Percentiles rank a stretch among this genome's conserved stretches.
Conservation (phyloP, 768 basidiomycete species). For the Pisolithus orientalis region DNA sequence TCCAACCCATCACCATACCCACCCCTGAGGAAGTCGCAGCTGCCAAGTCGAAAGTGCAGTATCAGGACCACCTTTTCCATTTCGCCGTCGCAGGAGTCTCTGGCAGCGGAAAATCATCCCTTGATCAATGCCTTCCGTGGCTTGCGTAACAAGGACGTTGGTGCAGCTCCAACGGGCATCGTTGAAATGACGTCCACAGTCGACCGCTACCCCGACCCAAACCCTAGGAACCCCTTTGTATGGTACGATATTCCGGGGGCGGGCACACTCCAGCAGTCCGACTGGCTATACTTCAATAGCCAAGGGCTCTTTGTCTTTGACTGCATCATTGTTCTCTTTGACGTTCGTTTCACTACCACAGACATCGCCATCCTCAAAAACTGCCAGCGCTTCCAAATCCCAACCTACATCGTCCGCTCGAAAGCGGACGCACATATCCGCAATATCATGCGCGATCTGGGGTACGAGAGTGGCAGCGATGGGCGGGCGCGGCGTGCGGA, state of each 20-base stretch:
- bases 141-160: conserved; percentile 8
- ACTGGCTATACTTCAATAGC: conserved; percentile 24
- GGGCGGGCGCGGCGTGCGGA: conserved; percentile 1
- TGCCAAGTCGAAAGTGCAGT: conserved; percentile 4
- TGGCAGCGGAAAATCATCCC: conserved; percentile 25
- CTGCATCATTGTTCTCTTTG: conserved; percentile 11
- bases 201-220: conserved; percentile 17
- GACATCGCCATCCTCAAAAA: conserved; percentile 10
- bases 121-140: conserved; percentile 27
- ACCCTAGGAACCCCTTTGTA: conserved; percentile 9
- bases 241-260: conserved; percentile 28
- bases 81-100: conserved; percentile 22
- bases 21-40: conserved; percentile 8
- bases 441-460: conserved; percentile 8
- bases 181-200: conserved; percentile 16
- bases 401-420: conserved; percentile 13
- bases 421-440: conserved; percentile 14
- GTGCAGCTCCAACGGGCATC: conserved; percentile 19
- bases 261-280: conserved; percentile 17
- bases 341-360: conserved; percentile 10
- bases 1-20: conserved; percentile 13
- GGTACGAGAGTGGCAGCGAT: conserved; percentile 7
- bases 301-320: conserved; percentile 20
- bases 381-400: conserved; percentile 10
- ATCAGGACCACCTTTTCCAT: conserved; percentile 17